Percentiles rank a stretch among this genome's conserved stretches.
Evolutionary conservation across 257 asterid species (phyloP).

Genomic region (Agastache rugosa): DNA sequence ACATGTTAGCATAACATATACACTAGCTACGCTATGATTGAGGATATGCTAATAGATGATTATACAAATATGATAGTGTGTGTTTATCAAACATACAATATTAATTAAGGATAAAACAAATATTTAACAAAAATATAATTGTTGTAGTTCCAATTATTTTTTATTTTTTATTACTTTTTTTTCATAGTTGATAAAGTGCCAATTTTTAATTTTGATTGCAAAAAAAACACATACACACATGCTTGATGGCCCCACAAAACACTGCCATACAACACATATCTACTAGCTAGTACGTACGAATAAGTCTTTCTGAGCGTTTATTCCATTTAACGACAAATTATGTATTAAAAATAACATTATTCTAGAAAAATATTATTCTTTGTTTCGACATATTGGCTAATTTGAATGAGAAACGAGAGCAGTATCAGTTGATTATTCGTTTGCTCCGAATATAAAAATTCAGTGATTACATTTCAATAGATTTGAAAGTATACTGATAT

Average conservation of each 20-base stretch:
- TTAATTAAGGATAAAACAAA: not conserved
- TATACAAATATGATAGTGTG: not conserved
- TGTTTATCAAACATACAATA: not conserved
- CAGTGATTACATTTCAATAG: too few species aligned
- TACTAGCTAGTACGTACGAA: not conserved
- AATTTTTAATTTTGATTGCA: not conserved
- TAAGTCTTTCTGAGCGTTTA: not conserved
- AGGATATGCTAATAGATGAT: not conserved
- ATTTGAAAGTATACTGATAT: too few species aligned
- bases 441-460: too few species aligned
- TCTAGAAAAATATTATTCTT: not conserved
- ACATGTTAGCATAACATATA: not conserved
- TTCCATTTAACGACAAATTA: conserved; percentile 7
- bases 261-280: not conserved
- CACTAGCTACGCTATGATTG: not conserved
- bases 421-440: not conserved
- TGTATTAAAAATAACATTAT: not conserved
- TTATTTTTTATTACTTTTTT: too few species aligned
- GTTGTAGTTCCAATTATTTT: too few species aligned
- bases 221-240: not conserved
- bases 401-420: not conserved
- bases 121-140: not conserved
- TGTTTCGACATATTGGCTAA: not conserved
- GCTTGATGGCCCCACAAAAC: conserved; percentile 7
- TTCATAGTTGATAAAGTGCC: too few species aligned